These are phyloP conservation scores for Globisporangium cylindrosporum DNA, from an alignment of 352 stramenopile species.

Conservation along the genomic window DNA sequence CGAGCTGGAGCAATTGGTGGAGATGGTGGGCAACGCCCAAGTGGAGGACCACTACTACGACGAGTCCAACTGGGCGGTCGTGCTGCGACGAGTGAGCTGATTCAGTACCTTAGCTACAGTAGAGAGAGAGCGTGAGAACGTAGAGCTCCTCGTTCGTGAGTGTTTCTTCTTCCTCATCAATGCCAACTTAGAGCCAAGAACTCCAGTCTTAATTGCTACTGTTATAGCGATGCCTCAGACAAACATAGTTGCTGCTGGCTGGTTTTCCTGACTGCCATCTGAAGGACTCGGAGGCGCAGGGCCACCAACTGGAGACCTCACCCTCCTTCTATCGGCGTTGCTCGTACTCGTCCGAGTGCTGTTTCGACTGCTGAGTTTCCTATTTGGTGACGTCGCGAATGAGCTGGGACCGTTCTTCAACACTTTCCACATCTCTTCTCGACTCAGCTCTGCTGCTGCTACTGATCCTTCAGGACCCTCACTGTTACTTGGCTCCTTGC, in stretches of 20 bases:
- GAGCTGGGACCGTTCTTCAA: conserved; percentile 25
- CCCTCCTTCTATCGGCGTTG: not conserved
- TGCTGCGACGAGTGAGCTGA: conserved; percentile 47
- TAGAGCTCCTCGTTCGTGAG: not conserved
- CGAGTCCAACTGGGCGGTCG: conserved; percentile 84
- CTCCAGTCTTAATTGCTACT: not conserved
- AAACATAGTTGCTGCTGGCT: not conserved
- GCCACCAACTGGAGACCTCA: not conserved
- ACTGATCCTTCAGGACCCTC: not conserved
- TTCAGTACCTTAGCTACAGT: not conserved
- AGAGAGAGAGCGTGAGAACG: not conserved
- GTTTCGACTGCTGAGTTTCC: not conserved
- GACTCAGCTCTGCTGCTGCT: conserved; percentile 4
- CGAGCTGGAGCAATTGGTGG: conserved; percentile 69
- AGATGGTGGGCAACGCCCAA: conserved; percentile 48
- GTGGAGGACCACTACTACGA: conserved; percentile 85
- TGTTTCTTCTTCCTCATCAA: not conserved
- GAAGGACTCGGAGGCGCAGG: not conserved
- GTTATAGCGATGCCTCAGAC: not conserved
- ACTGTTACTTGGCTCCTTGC: no score
- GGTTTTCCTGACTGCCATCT: not conserved
- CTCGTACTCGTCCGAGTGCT: not conserved
- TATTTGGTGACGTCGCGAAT: not conserved
- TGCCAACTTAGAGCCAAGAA: not conserved
- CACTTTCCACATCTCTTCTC: conserved; percentile 29